These are phyloP conservation scores for Cucurbita argyrosperma DNA, from an alignment of 306 rosid species.

Conservation along the genomic window DNA sequence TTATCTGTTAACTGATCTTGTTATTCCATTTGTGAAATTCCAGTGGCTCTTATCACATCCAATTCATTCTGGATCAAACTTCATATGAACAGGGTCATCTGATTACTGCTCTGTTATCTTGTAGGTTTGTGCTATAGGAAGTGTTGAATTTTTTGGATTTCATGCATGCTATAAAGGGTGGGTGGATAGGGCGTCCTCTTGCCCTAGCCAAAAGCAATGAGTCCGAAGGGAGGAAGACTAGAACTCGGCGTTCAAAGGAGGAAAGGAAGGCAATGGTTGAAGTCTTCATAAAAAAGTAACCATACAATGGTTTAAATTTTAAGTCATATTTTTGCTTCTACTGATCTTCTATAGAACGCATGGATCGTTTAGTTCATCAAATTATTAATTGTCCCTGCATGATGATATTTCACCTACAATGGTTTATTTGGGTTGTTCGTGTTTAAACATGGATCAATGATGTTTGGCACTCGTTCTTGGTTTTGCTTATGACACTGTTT, in stretches of 20 bases:
- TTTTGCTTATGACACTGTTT: background rate
- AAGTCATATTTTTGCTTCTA: background rate
- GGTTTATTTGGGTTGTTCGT: background rate
- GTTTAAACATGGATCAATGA: background rate
- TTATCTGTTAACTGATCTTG: background rate
- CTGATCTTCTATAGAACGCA: background rate
- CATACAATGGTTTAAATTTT: background rate
- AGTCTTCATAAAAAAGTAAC: constrained; percentile 70
- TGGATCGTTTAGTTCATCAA: background rate
- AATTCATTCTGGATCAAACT: background rate
- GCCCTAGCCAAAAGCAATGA: constrained; percentile 82
- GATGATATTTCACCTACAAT: background rate
- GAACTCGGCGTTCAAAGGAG: constrained; percentile 80
- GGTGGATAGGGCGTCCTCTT: constrained; percentile 69
- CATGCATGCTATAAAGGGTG: constrained; percentile 63
- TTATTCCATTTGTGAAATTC: background rate
- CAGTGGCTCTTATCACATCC: background rate
- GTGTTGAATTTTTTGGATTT: constrained; percentile 15
- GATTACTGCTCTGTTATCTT: constrained; percentile 8
- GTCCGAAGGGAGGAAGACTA: constrained; percentile 58
- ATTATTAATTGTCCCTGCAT: background rate
- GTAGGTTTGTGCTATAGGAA: constrained; percentile 15
- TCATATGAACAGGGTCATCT: background rate
- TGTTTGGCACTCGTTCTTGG: background rate
- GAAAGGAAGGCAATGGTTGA: constrained; percentile 87